A percentile compares a stretch with the other conserved stretches of the same genome.
phyloP scores from a whole-genome alignment of 257 asterid genomes.

The Nicotiana paniculata region DNA sequence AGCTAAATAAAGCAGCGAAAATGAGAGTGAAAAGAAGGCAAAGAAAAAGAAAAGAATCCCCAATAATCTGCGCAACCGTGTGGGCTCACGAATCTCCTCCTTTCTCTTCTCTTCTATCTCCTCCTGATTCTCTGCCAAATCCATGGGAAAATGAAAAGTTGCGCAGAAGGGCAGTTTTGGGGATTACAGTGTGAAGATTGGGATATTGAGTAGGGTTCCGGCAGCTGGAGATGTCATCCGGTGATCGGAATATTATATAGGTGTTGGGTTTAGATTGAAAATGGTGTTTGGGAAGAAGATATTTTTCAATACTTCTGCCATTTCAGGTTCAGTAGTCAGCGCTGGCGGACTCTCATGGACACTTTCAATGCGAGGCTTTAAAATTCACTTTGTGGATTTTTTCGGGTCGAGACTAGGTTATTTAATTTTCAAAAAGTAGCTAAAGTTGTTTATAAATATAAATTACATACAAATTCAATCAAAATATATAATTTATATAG shows the following conservation, averaged over 20 bases:
- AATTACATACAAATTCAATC: too few relatives aligned
- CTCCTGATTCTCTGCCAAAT: constrained; percentile 39
- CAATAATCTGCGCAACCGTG: constrained; percentile 36
- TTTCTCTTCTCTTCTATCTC: constrained; percentile 25
- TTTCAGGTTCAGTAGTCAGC: constrained; percentile 5
- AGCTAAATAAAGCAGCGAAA: constrained; percentile 50
- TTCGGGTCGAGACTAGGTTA: too few relatives aligned
- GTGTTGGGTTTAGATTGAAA: neutral
- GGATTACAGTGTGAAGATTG: neutral
- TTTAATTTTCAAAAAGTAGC: too few relatives aligned
- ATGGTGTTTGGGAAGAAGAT: constrained; percentile 5
- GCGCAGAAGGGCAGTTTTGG: neutral
- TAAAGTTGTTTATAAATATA: too few relatives aligned
- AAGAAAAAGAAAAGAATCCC: constrained; percentile 30
- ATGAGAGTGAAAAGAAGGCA: constrained; percentile 34
- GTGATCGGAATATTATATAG: constrained; percentile 31
- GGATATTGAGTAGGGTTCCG: constrained; percentile 18
- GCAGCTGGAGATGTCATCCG: constrained; percentile 54
- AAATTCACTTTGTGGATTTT: too few relatives aligned
- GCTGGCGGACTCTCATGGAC: neutral
- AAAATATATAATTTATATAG: too few relatives aligned
- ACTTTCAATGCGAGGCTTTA: neutral
- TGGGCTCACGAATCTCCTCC: constrained; percentile 23
- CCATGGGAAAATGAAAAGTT: constrained; percentile 33
- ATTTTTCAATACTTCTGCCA: neutral